phyloP scores from a whole-genome alignment of 768 basidiomycete genomes.

The Mycena leptocephala region DNA sequence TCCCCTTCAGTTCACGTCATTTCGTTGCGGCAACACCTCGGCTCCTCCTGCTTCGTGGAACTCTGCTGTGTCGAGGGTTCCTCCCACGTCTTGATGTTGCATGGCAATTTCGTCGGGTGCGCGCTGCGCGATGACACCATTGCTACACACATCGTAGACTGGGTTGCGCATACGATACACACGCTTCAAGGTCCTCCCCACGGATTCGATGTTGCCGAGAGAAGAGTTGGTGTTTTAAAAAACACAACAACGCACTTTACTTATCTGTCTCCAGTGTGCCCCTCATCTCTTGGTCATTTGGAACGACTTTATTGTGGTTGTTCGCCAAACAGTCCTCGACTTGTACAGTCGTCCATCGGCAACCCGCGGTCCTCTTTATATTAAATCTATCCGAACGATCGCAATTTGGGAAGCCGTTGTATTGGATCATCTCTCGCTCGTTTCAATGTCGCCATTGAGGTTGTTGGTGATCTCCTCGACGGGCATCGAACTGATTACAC shows the following conservation, averaged over 20 bases:
- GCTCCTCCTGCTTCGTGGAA: no score
- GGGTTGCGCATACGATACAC: no score
- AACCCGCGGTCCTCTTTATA: neutral
- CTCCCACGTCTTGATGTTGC: no score
- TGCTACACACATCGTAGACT: no score
- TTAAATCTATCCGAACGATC: neutral
- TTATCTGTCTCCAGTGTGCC: neutral
- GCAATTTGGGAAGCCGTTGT: slow-evolving; percentile 4
- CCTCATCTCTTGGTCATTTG: neutral
- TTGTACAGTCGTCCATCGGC: neutral
- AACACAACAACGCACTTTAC: neutral
- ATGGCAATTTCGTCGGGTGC: no score
- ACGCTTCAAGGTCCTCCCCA: no score
- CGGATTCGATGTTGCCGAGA: neutral
- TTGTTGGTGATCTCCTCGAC: neutral
- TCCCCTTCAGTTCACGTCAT: no score
- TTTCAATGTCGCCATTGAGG: neutral
- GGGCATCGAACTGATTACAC: neutral
- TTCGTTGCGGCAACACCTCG: no score
- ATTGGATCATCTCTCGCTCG: neutral
- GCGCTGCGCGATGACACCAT: no score
- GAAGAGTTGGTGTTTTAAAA: neutral
- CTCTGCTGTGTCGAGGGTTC: no score
- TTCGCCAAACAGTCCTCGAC: neutral
- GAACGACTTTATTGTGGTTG: neutral